Percentiles rank a stretch among this genome's conserved stretches.
Evolutionary conservation across 2,329 filamentous ascomycete genomes (phyloP).

Genomic region (Penicillium sp.): DNA sequence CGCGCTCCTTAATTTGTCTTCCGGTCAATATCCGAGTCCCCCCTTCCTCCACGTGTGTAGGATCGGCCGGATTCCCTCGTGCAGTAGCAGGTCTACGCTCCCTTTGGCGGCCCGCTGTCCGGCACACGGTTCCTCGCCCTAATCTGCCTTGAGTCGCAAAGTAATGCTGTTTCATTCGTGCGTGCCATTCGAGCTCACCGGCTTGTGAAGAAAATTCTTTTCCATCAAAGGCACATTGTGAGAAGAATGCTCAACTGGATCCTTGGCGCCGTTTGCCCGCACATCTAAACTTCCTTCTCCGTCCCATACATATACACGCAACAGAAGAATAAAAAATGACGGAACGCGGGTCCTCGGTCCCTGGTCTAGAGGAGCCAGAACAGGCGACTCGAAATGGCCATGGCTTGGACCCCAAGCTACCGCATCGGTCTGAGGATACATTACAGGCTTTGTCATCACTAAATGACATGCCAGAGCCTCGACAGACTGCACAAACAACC

Average conservation of each 20-base stretch:
- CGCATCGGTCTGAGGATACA: slow-evolving; percentile 23
- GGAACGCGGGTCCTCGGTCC: slow-evolving; percentile 30
- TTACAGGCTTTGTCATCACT: slow-evolving; percentile 19
- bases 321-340: slow-evolving; percentile 31
- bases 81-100: slow-evolving; percentile 34
- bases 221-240: not conserved
- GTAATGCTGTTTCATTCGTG: slow-evolving; percentile 36
- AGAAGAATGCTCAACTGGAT: slow-evolving; percentile 33
- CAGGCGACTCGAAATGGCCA: slow-evolving; percentile 27
- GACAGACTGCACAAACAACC: slow-evolving; percentile 20
- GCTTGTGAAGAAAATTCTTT: slow-evolving; percentile 12
- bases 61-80: slow-evolving; percentile 23
- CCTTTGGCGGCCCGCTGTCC: slow-evolving; percentile 26
- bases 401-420: slow-evolving; percentile 22
- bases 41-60: slow-evolving; percentile 17
- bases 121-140: slow-evolving; percentile 24
- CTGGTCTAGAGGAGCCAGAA: slow-evolving; percentile 33
- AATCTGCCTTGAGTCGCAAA: slow-evolving; percentile 21
- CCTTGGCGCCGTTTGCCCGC: slow-evolving; percentile 23
- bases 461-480: slow-evolving; percentile 23
- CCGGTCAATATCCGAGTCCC: slow-evolving; percentile 4
- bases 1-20: slow-evolving; percentile 12
- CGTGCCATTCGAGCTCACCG: slow-evolving; percentile 23
- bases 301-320: slow-evolving; percentile 1
- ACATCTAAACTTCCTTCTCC: slow-evolving; percentile 8